A percentile compares a stretch with the other conserved stretches of the same genome.
These are phyloP conservation scores for Chytriomyces sp. DNA, from an alignment of 192 early-diverging fungal genomes.

Conservation along the genomic window DNA sequence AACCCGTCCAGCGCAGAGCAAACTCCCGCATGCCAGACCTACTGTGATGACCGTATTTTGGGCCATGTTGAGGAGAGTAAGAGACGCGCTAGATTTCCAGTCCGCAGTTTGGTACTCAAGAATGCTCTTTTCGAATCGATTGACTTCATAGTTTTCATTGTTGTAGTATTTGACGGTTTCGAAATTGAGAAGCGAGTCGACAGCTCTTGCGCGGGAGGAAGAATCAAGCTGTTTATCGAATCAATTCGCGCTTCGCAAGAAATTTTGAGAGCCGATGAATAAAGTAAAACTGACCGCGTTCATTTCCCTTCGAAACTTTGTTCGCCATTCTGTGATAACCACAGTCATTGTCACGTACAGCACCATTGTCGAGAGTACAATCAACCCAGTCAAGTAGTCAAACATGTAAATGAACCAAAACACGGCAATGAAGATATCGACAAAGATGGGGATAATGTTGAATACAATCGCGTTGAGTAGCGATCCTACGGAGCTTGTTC, in stretches of 20 bases:
- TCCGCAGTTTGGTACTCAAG: constrained; percentile 81
- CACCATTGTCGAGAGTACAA: constrained; percentile 87
- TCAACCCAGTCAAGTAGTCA: constrained; percentile 78
- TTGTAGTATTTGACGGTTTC: constrained; percentile 99
- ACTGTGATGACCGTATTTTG: constrained; percentile 88
- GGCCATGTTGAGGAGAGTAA: constrained; percentile 82
- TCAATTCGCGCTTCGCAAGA: constrained; percentile 61
- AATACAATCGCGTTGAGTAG: constrained; percentile 84
- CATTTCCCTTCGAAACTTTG: constrained; percentile 33
- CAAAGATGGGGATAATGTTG: constrained; percentile 87
- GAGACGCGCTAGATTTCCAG: constrained; percentile 73
- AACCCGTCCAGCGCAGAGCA: constrained; percentile 84
- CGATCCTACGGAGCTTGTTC: constrained; percentile 64
- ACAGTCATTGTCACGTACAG: constrained; percentile 85
- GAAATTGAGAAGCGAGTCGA: constrained; percentile 94
- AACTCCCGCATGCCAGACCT: constrained; percentile 79
- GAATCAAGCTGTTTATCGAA: constrained; percentile 86
- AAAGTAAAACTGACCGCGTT: constrained; percentile 8
- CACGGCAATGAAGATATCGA: constrained; percentile 85
- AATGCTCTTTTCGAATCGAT: constrained; percentile 79
- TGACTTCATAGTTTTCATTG: constrained; percentile 84
- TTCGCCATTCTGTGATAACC: constrained; percentile 74
- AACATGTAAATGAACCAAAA: constrained; percentile 46
- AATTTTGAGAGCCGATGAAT: neutral
- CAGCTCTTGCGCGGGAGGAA: constrained; percentile 72